phyloP scores from a whole-genome alignment of 164 flowering plant species.

The Santalum album region DNA sequence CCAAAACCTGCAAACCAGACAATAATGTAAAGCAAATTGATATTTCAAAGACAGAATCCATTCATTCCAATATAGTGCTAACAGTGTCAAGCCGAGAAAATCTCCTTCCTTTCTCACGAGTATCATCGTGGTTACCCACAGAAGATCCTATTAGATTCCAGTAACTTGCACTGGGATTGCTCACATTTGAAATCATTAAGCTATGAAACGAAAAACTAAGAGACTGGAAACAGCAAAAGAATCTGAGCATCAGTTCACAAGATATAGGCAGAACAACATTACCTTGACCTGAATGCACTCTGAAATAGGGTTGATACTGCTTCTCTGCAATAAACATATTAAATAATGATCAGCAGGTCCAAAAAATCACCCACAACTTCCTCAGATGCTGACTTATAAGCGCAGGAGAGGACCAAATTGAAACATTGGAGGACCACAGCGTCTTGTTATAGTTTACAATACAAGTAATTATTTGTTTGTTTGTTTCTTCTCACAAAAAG shows the following conservation, averaged over 20 bases:
- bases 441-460: no score
- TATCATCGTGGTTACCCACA: no score
- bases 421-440: neutral
- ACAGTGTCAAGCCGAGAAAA: no score
- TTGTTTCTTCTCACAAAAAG: neutral
- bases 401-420: neutral
- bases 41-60: no score
- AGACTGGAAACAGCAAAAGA: neutral
- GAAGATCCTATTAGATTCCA: no score
- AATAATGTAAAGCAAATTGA: no score
- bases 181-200: neutral
- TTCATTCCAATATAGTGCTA: no score
- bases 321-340: constrained; percentile 30
- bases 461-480: no score
- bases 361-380: neutral
- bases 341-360: neutral
- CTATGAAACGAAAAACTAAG: neutral
- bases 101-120: no score
- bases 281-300: constrained; percentile 28
- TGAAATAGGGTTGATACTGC: constrained; percentile 24
- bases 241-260: neutral
- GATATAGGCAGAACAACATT: constrained; percentile 2
- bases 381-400: neutral
- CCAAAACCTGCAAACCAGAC: no score
- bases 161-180: neutral